Percentiles rank a stretch among this genome's conserved stretches.
phyloP scores from a whole-genome alignment of 148 eudicot species.

The Oxyria digyna region DNA sequence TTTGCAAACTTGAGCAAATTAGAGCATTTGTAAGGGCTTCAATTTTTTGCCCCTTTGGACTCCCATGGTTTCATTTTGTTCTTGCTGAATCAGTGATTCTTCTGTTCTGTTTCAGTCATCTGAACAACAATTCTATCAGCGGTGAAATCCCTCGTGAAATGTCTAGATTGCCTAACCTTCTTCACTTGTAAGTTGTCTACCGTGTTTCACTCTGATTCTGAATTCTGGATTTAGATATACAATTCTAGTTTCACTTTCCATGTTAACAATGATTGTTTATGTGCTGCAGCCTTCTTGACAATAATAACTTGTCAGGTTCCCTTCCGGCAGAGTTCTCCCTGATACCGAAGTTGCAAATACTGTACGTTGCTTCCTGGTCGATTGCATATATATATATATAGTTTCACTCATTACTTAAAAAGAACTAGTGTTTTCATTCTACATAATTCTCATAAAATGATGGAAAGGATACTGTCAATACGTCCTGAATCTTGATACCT shows the following conservation, averaged over 20 bases:
- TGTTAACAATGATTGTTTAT: not conserved
- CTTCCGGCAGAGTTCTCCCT: constrained; percentile 65
- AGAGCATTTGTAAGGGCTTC: constrained; percentile 57
- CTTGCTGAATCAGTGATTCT: not conserved
- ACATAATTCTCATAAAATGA: not conserved
- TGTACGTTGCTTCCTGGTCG: constrained; percentile 42
- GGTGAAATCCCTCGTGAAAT: constrained; percentile 78
- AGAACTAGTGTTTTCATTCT: not conserved
- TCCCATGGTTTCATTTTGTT: not conserved
- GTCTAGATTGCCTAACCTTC: constrained; percentile 38
- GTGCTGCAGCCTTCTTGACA: constrained; percentile 60
- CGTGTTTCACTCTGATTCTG: not conserved
- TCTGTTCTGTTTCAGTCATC: constrained; percentile 27
- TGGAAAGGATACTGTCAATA: not conserved
- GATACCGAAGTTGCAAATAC: constrained; percentile 44
- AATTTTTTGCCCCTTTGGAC: not conserved
- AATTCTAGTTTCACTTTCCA: not conserved
- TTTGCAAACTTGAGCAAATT: constrained; percentile 58
- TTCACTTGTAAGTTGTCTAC: constrained; percentile 60
- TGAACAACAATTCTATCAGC: constrained; percentile 78
- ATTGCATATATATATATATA: not conserved
- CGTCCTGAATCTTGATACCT: not conserved
- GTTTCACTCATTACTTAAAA: not conserved
- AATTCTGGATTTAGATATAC: not conserved
- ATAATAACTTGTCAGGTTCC: constrained; percentile 72